Percentiles rank a stretch among this genome's conserved stretches.
Conservation (phyloP, 176 grass and related monocot genomes). For the Metroxylon sagu region DNA sequence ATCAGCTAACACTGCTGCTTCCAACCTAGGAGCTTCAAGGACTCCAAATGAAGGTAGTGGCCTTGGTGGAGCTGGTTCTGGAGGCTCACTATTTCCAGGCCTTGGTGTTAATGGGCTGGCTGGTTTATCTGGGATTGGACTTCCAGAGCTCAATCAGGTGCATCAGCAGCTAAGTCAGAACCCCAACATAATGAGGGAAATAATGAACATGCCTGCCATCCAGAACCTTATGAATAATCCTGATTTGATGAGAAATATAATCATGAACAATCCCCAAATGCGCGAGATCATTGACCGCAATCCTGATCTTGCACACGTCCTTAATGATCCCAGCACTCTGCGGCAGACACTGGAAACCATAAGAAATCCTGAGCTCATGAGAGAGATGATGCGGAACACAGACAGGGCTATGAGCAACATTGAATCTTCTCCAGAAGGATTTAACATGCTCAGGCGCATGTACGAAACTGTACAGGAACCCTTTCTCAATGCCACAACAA, state of each 20-base stretch:
- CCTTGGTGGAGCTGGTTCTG: constrained; percentile 24
- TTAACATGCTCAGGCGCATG: too few species aligned
- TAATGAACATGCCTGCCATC: constrained; percentile 94
- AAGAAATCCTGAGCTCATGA: too few species aligned
- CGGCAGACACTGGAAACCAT: constrained; percentile 79
- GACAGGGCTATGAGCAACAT: too few species aligned
- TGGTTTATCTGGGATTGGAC: constrained; percentile 40
- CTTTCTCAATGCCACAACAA: too few species aligned
- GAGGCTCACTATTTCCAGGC: constrained; percentile 45
- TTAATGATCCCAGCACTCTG: constrained; percentile 89
- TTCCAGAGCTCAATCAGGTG: constrained; percentile 79
- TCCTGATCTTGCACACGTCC: constrained; percentile 92
- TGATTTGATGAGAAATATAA: constrained; percentile 85
- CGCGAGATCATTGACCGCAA: constrained; percentile 88
- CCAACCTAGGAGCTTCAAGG: constrained; percentile 31
- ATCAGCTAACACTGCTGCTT: neutral
- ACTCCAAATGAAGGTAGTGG: constrained; percentile 16
- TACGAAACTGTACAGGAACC: too few species aligned
- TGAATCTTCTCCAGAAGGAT: too few species aligned
- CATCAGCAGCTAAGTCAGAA: constrained; percentile 97
- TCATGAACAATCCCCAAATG: constrained; percentile 98
- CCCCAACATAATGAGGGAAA: constrained; percentile 89
- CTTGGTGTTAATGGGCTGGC: constrained; percentile 44
- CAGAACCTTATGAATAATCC: constrained; percentile 95
- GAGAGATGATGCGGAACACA: too few species aligned